Conservation (phyloP, 495 filamentous ascomycete genomes). For the Cercophora scortea region DNA sequence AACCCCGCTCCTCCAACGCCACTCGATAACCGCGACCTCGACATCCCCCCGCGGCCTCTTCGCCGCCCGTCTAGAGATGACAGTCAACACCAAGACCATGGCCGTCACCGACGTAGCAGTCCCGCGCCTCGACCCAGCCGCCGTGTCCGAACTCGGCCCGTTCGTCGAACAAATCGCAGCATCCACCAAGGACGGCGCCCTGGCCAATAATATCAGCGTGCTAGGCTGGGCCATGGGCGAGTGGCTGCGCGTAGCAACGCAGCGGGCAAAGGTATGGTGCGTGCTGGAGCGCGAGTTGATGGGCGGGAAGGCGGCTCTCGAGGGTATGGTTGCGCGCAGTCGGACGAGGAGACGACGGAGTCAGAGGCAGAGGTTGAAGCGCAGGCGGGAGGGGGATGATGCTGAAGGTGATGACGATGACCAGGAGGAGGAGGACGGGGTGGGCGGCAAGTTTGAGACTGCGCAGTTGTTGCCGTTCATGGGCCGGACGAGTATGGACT, state of each 20-base stretch:
- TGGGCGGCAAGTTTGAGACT: conserved; percentile 4
- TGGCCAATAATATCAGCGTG: conserved; percentile 36
- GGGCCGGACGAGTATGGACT: conserved; percentile 35
- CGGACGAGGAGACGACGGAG: conserved; percentile 17
- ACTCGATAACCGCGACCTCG: conserved; percentile 31
- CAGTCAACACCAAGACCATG: conserved; percentile 34
- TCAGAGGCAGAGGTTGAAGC: conserved; percentile 14
- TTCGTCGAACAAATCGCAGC: conserved; percentile 27
- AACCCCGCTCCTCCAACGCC: conserved; percentile 25
- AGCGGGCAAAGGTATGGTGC: conserved; percentile 40
- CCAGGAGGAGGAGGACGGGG: conserved; percentile 3
- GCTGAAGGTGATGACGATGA: conserved; percentile 9
- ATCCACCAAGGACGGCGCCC: background rate
- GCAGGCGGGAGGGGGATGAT: conserved; percentile 4
- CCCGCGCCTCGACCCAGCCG: conserved; percentile 32
- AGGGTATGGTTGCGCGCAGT: conserved; percentile 15
- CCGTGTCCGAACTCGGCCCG: conserved; percentile 30
- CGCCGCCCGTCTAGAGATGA: conserved; percentile 37
- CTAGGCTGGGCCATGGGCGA: conserved; percentile 46
- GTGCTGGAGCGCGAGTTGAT: conserved; percentile 32
- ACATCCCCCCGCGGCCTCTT: conserved; percentile 33
- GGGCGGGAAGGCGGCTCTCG: conserved; percentile 16
- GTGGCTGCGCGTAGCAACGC: conserved; percentile 39
- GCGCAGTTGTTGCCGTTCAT: conserved; percentile 31
- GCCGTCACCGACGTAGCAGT: conserved; percentile 31